Conservation (phyloP, 139 green algal genomes). For the Micromonas commoda region DNA sequence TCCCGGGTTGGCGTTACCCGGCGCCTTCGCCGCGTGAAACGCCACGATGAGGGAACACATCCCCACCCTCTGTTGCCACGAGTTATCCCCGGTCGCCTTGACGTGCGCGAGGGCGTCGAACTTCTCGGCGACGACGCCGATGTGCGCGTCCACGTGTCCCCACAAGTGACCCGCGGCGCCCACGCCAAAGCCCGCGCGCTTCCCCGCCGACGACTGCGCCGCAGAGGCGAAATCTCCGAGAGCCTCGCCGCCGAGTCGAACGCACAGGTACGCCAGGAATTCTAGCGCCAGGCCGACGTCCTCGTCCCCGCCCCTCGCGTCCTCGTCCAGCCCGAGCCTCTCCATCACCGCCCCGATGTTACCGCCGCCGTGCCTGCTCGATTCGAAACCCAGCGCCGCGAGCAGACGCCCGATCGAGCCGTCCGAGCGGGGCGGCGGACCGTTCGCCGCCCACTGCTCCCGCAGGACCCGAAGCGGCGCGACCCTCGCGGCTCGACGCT, state of each 20-base stretch:
- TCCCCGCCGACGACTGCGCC: not conserved
- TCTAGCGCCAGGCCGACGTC: not conserved
- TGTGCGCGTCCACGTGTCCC: not conserved
- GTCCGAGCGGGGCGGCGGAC: not conserved
- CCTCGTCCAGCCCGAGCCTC: not conserved
- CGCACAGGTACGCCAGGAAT: constrained; percentile 1
- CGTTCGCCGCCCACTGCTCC: not conserved
- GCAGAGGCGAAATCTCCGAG: not conserved
- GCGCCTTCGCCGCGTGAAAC: not conserved
- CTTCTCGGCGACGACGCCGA: not conserved
- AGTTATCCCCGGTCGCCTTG: not conserved
- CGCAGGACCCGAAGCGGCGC: not conserved
- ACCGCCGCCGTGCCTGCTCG: not conserved
- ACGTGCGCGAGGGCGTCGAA: not conserved
- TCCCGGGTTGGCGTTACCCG: not conserved
- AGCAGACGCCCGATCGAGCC: not conserved
- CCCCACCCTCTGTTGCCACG: not conserved
- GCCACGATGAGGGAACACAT: not conserved
- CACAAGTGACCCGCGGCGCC: not conserved
- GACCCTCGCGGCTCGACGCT: not conserved
- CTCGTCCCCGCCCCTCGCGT: not conserved
- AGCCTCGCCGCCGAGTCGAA: not conserved
- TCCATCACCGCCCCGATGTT: not conserved
- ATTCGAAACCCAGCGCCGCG: not conserved
- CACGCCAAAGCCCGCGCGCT: not conserved